These are phyloP conservation scores for Onygenales sp. DNA, from an alignment of 2,329 filamentous ascomycete genomes.

Conservation along the genomic window DNA sequence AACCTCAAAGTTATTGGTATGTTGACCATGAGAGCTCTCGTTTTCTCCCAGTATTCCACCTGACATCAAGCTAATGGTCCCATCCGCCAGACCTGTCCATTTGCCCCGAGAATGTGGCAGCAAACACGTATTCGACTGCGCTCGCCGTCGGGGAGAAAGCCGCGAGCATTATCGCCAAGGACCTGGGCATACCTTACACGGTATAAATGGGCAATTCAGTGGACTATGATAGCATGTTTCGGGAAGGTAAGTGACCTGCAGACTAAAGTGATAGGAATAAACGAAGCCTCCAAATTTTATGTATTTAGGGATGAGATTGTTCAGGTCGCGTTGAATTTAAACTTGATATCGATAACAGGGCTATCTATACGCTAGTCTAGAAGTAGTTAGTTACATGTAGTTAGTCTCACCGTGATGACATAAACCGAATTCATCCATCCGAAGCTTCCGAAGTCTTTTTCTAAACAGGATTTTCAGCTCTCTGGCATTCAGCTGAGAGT, in stretches of 20 bases:
- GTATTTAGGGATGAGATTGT: too few species aligned
- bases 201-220: neutral
- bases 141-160: constrained; percentile 38
- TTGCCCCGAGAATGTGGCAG: constrained; percentile 26
- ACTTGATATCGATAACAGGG: too few species aligned
- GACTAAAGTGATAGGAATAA: too few species aligned
- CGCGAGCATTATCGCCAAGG: constrained; percentile 22
- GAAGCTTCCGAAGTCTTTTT: too few species aligned
- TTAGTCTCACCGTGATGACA: too few species aligned
- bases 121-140: constrained; percentile 40
- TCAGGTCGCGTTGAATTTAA: too few species aligned
- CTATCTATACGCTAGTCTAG: too few species aligned
- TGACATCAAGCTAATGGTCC: neutral
- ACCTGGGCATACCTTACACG: constrained; percentile 15
- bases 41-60: neutral
- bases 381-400: too few species aligned
- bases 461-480: too few species aligned
- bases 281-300: too few species aligned
- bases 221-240: neutral
- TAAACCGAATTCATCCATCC: too few species aligned
- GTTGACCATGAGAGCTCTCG: neutral
- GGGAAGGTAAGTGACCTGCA: neutral
- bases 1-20: constrained; percentile 28
- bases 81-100: constrained; percentile 17
- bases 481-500: too few species aligned